phyloP scores from a whole-genome alignment of 1,284 basidiomycete species.

The Marasmius tenuissimus region DNA sequence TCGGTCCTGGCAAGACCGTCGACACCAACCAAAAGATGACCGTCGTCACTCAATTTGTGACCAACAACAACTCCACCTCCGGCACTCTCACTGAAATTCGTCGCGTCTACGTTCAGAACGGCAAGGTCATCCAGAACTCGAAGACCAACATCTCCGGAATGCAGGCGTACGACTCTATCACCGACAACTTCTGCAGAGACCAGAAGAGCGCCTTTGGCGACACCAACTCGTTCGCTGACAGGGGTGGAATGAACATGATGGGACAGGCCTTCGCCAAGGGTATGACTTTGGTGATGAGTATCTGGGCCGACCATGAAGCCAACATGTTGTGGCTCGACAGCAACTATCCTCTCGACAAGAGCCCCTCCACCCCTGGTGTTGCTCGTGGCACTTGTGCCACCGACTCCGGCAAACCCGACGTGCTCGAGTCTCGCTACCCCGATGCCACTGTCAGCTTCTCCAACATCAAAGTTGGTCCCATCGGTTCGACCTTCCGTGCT shows the following conservation, averaged over 20 bases:
- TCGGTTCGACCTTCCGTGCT: slow-evolving; percentile 35
- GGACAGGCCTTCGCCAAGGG: slow-evolving; percentile 37
- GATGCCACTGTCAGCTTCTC: slow-evolving; percentile 39
- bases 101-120: slow-evolving; percentile 46
- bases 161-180: slow-evolving; percentile 29
- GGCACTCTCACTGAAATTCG: slow-evolving; percentile 45
- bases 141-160: slow-evolving; percentile 36
- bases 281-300: slow-evolving; percentile 39
- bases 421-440: slow-evolving; percentile 33
- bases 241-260: slow-evolving; percentile 39
- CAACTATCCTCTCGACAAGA: slow-evolving; percentile 37
- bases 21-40: slow-evolving; percentile 38
- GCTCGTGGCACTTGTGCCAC: slow-evolving; percentile 43
- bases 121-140: slow-evolving; percentile 42
- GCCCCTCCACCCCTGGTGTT: slow-evolving; percentile 36
- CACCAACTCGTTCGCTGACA: slow-evolving; percentile 35
- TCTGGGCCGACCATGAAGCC: slow-evolving; percentile 46
- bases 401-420: slow-evolving; percentile 34
- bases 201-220: slow-evolving; percentile 34
- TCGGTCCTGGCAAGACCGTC: slow-evolving; percentile 35
- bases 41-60: slow-evolving; percentile 48
- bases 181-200: slow-evolving; percentile 29
- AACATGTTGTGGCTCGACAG: slow-evolving; percentile 50
- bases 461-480: slow-evolving; percentile 44
- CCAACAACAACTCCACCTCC: slow-evolving; percentile 37